Conservation (phyloP, 2,329 filamentous ascomycete genomes). For the Mycosphaerella arachidis region DNA sequence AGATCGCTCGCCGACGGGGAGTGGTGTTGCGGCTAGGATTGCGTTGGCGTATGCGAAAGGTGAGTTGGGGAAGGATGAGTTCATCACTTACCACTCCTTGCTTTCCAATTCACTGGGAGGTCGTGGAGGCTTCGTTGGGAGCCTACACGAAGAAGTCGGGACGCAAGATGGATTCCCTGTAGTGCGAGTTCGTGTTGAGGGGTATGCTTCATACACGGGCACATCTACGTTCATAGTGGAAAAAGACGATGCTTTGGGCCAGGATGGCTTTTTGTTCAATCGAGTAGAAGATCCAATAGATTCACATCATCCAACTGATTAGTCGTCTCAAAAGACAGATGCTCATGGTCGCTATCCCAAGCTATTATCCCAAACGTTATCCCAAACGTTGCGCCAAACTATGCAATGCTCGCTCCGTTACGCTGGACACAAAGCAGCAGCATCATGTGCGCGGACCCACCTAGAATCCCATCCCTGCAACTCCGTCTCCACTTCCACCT, state of each 20-base stretch:
- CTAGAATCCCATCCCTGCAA: background rate
- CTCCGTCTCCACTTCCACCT: background rate
- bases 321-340: background rate
- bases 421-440: background rate
- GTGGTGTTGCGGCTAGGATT: constrained; percentile 30
- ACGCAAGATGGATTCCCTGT: constrained; percentile 4
- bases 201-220: constrained; percentile 13
- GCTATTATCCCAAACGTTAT: background rate
- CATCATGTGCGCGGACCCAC: background rate
- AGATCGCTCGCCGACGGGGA: constrained; percentile 41
- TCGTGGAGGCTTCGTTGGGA: constrained; percentile 15
- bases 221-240: constrained; percentile 12
- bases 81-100: constrained; percentile 16
- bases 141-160: constrained; percentile 2
- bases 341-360: background rate
- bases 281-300: background rate
- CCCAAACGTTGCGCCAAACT: background rate
- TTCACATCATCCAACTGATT: background rate
- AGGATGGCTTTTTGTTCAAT: constrained; percentile 14
- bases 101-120: constrained; percentile 13
- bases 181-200: constrained; percentile 10
- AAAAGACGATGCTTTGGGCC: constrained; percentile 9
- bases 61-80: background rate
- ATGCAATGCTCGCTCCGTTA: background rate
- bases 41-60: constrained; percentile 23